Conservation (phyloP, 2,329 filamentous ascomycete genomes). For the Colletotrichum orchidophilum region DNA sequence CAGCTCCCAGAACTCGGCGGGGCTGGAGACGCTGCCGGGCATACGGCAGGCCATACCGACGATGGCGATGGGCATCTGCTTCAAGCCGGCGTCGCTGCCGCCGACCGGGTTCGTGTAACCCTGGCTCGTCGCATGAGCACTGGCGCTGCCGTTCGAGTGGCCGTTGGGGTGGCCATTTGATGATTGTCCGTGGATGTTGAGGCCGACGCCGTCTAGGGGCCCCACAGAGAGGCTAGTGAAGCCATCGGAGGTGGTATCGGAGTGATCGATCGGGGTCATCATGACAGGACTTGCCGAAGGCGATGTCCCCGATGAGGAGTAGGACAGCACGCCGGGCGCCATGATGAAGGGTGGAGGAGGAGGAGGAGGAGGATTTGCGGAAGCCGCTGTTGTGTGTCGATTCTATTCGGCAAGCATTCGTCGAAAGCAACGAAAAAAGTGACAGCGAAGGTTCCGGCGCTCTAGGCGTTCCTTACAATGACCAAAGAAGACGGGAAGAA, state of each 20-base stretch:
- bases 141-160: constrained; percentile 27
- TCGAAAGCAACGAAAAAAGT: constrained; percentile 25
- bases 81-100: constrained; percentile 35
- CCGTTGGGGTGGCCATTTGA: constrained; percentile 35
- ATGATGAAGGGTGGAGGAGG: constrained; percentile 25
- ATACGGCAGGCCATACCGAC: constrained; percentile 59
- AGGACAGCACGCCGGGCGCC: constrained; percentile 33
- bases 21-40: constrained; percentile 52
- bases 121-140: constrained; percentile 15
- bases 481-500: neutral
- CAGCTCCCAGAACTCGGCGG: constrained; percentile 56
- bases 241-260: constrained; percentile 33
- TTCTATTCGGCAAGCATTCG: constrained; percentile 29
- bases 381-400: constrained; percentile 23
- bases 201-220: constrained; percentile 29
- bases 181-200: constrained; percentile 28
- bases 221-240: constrained; percentile 33
- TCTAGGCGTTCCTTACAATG: constrained; percentile 29
- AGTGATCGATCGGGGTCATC: constrained; percentile 34
- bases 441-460: constrained; percentile 28
- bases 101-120: constrained; percentile 25
- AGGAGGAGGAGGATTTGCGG: constrained; percentile 18
- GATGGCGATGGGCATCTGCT: constrained; percentile 54
- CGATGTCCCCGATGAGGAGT: constrained; percentile 35
- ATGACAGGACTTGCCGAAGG: constrained; percentile 35